Conservation (phyloP, 768 basidiomycete genomes). For the Paxillus involutus region DNA sequence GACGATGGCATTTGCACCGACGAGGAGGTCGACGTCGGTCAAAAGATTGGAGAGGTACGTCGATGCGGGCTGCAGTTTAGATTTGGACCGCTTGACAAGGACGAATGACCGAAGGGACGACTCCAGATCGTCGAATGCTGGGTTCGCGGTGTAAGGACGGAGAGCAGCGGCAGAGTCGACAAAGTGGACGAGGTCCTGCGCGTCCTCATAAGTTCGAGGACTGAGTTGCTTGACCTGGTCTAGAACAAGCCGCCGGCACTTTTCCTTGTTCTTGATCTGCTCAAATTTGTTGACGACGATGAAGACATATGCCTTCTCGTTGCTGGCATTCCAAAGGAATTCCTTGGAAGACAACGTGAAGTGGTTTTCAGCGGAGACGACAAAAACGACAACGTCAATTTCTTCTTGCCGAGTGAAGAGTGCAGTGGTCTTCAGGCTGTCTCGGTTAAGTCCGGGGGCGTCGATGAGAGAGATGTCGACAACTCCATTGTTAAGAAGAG, state of each 20-base stretch:
- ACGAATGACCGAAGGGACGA: slow-evolving; percentile 91
- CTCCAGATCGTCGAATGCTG: slow-evolving; percentile 86
- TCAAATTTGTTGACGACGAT: slow-evolving; percentile 99
- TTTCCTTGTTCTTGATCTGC: slow-evolving; percentile 92
- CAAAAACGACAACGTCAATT: slow-evolving; percentile 98
- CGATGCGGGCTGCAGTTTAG: slow-evolving; percentile 90
- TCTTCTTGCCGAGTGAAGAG: slow-evolving; percentile 95
- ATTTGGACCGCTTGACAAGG: slow-evolving; percentile 92
- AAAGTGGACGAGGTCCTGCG: slow-evolving; percentile 94
- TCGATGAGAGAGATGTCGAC: slow-evolving; percentile 99
- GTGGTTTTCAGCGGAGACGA: slow-evolving; percentile 97
- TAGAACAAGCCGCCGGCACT: slow-evolving; percentile 83
- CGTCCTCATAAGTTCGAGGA: slow-evolving; percentile 89
- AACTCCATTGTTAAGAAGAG: slow-evolving; percentile 90
- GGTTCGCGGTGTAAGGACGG: slow-evolving; percentile 61
- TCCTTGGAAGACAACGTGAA: slow-evolving; percentile 95
- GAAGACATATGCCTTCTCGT: slow-evolving; percentile 97
- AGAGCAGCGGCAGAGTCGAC: slow-evolving; percentile 87
- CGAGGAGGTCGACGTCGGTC: slow-evolving; percentile 85
- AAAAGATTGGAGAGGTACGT: slow-evolving; percentile 92
- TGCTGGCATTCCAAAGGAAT: slow-evolving; percentile 88
- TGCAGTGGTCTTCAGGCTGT: slow-evolving; percentile 92
- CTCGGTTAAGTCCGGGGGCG: slow-evolving; percentile 95
- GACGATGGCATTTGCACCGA: slow-evolving; percentile 82
- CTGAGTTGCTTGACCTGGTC: slow-evolving; percentile 94